phyloP scores from a whole-genome alignment of 352 stramenopile species.

The Phytophthora cactorum region DNA sequence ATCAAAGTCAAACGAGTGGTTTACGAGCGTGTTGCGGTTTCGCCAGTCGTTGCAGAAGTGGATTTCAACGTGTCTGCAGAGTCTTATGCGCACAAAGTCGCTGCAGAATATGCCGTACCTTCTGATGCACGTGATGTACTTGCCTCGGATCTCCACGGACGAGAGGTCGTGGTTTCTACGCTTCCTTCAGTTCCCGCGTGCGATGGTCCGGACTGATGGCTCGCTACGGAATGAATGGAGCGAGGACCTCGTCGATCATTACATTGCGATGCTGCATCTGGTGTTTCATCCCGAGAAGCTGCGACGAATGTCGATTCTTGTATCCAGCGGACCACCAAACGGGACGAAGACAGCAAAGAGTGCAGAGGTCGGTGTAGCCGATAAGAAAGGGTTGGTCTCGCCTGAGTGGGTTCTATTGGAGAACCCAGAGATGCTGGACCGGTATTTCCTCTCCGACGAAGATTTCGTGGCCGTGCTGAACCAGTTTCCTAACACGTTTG shows the following conservation, averaged over 20 bases:
- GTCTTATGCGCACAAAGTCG: constrained; percentile 63
- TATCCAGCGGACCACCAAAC: constrained; percentile 63
- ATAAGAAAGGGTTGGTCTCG: constrained; percentile 54
- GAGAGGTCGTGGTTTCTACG: constrained; percentile 82
- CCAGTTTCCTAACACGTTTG: constrained; percentile 87
- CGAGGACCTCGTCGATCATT: constrained; percentile 85
- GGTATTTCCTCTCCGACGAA: constrained; percentile 83
- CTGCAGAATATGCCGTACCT: constrained; percentile 85
- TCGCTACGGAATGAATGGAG: constrained; percentile 71
- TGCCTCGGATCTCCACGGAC: constrained; percentile 79
- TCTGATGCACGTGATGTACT: constrained; percentile 87
- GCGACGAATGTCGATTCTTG: constrained; percentile 68
- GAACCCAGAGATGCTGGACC: constrained; percentile 82
- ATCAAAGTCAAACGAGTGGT: constrained; percentile 84
- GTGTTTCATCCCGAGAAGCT: constrained; percentile 89
- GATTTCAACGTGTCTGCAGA: constrained; percentile 75
- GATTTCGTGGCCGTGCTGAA: constrained; percentile 86
- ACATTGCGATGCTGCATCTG: constrained; percentile 86
- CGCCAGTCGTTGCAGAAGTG: constrained; percentile 83
- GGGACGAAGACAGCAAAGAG: constrained; percentile 34
- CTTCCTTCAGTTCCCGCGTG: constrained; percentile 83
- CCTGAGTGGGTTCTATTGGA: constrained; percentile 86
- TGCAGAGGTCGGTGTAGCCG: constrained; percentile 23
- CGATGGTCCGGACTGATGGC: constrained; percentile 61
- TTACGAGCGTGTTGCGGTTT: constrained; percentile 74